A percentile compares a stretch with the other conserved stretches of the same genome.
Evolutionary conservation across 345 rosid species (phyloP).

Genomic region (Rhodamnia rubescens): DNA sequence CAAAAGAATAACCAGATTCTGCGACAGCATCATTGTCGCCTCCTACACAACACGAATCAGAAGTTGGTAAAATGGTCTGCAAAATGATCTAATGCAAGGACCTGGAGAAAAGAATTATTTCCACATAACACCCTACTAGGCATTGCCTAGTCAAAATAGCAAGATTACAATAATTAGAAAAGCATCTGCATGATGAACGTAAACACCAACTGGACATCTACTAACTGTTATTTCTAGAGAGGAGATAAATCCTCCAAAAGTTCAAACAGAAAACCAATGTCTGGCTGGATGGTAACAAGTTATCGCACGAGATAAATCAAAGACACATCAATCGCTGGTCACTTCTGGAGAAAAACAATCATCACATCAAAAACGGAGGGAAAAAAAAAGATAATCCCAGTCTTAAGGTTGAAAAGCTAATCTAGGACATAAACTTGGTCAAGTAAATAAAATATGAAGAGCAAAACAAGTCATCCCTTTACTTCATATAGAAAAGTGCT

Average conservation of each 20-base stretch:
- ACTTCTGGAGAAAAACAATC: background rate
- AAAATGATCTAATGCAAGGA: background rate
- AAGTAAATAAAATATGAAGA: background rate
- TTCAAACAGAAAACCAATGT: background rate
- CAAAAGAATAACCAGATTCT: conserved; percentile 9
- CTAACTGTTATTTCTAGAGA: background rate
- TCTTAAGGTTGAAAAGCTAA: background rate
- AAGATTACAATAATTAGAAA: background rate
- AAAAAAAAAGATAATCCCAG: background rate
- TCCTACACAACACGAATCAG: background rate
- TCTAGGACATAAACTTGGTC: background rate
- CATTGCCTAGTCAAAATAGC: background rate
- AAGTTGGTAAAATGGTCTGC: background rate
- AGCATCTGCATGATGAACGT: background rate
- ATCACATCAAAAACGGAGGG: background rate
- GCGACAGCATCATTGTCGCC: background rate
- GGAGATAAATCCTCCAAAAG: background rate
- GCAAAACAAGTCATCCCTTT: background rate
- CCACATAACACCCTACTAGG: background rate
- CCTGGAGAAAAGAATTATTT: background rate
- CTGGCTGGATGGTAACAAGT: background rate
- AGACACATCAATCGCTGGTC: background rate
- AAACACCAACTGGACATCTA: background rate
- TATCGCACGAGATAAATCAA: background rate
- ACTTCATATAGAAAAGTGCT: background rate